Base-by-base conservation (phyloP, 2,329 filamentous ascomycete genomes). In the Elsinoe arachidis region DNA sequence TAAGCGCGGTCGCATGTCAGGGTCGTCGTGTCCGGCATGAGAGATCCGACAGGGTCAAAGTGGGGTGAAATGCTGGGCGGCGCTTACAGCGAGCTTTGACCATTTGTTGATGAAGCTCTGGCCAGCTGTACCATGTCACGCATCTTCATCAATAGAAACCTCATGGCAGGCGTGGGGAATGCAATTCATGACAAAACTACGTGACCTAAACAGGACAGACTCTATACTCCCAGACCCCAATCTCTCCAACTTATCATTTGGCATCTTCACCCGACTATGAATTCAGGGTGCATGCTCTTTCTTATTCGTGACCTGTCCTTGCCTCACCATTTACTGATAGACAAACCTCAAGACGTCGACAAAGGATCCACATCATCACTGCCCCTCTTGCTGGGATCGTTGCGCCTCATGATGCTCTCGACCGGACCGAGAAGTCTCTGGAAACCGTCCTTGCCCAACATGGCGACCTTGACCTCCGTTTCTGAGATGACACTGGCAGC, bases 401-500 rank as follows among this genome's bases (percentile, higher is more conserved):
- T 89, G 67, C 93, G 82, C 72, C 93, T 81, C 88, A 99, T 90
- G 69, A 97, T 95, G 60, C 90, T 86, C 73, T 96, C 90, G 26
- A 97, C 91, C 0, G 92, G 91, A 1, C 93, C 93, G 34, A 99
- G 77, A 66, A 99, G 76, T 64, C 93, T 81, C 76, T 96, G 92
- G 74, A 99, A 99, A 5, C 92, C 93, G 65, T 90, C 89, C 74
- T 96, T 95, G 63, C 90, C 90, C 49, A 99, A 77, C 51, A 86
- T 90, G 3, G 92, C 93, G 53, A 97, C 89, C 76, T 96, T 97
- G 69, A 95, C 87, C 61, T 96, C 88, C 5, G 87, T 88, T 71
- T 83, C 80, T 65, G 88, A 88, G 47, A 95, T 77, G 55, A 99
- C 84, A 64, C 87, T 95, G 53, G 93, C 93, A 37, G 92, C 92